Conservation (phyloP, 768 basidiomycete genomes). For the Tulasnella sp. region DNA sequence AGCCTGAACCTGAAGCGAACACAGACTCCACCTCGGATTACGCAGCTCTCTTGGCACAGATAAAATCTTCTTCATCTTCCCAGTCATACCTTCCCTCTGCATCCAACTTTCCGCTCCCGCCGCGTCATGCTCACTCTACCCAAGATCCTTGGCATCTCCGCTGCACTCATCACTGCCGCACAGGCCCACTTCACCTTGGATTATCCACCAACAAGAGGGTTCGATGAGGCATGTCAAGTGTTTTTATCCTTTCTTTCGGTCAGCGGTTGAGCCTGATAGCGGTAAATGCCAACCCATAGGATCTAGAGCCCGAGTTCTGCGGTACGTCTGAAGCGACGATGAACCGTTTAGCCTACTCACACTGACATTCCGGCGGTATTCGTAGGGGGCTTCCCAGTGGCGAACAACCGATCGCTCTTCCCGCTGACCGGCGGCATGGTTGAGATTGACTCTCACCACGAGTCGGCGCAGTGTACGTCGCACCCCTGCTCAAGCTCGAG, state of each 20-base stretch:
- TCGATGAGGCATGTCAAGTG: slow-evolving; percentile 47
- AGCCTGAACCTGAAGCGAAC: neutral
- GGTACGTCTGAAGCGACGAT: slow-evolving; percentile 44
- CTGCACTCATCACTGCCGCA: slow-evolving; percentile 41
- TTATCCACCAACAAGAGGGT: slow-evolving; percentile 73
- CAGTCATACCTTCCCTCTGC: slow-evolving; percentile 1
- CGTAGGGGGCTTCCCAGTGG: slow-evolving; percentile 32
- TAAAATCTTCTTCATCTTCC: slow-evolving; percentile 10
- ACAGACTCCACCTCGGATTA: neutral
- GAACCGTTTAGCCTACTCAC: neutral
- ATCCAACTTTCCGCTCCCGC: slow-evolving; percentile 10
- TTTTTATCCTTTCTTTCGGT: slow-evolving; percentile 37
- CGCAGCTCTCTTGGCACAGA: neutral
- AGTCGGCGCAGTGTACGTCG: slow-evolving; percentile 54
- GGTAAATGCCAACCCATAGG: slow-evolving; percentile 8
- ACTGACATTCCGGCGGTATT: neutral
- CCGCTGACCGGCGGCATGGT: slow-evolving; percentile 62
- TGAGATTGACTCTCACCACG: slow-evolving; percentile 62
- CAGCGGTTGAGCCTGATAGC: neutral
- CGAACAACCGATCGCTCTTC: slow-evolving; percentile 61
- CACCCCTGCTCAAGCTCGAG: neutral
- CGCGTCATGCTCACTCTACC: slow-evolving; percentile 8
- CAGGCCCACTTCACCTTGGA: slow-evolving; percentile 77
- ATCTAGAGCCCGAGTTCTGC: slow-evolving; percentile 54
- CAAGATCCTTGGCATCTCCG: neutral